phyloP scores from a whole-genome alignment of 1,139 yeast genomes.

The Entelexis paramagnoliae region DNA sequence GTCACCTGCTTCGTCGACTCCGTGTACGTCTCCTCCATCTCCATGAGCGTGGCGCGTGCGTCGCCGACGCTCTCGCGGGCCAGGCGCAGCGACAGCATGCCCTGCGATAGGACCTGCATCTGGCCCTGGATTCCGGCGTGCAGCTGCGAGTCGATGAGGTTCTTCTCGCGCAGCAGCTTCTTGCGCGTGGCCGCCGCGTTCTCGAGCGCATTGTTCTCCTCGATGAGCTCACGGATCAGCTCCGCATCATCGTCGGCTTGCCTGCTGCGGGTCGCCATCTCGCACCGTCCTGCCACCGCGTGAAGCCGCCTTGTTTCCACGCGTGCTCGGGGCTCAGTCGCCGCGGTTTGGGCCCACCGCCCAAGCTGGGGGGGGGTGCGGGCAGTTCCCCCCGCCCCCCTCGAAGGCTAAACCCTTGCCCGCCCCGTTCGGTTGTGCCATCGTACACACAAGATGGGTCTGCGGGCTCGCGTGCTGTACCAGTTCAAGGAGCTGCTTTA shows the following conservation, averaged over 20 bases:
- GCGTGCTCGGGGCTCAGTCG: too few relatives aligned
- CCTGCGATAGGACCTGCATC: conserved; percentile 37
- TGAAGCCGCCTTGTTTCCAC: too few relatives aligned
- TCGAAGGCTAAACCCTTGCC: background rate
- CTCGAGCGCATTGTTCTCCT: conserved; percentile 40
- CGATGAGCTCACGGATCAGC: conserved; percentile 28
- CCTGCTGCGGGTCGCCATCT: conserved; percentile 3
- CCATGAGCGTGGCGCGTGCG: conserved; percentile 29
- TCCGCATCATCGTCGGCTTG: conserved; percentile 13
- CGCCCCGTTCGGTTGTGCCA: background rate
- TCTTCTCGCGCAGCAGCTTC: conserved; percentile 57
- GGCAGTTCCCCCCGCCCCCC: background rate
- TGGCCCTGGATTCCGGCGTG: conserved; percentile 54
- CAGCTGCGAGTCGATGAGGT: conserved; percentile 61
- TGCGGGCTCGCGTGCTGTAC: conserved; percentile 28
- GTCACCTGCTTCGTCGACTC: conserved; percentile 30
- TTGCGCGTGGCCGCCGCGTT: conserved; percentile 47
- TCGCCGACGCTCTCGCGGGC: conserved; percentile 28
- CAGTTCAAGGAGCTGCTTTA: conserved; percentile 33
- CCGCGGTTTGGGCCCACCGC: too few relatives aligned
- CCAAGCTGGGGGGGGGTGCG: too few relatives aligned
- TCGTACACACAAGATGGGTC: background rate
- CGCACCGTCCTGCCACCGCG: background rate
- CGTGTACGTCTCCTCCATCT: conserved; percentile 17
- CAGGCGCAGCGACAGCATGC: conserved; percentile 29